Conservation (phyloP, 805 yeast species). For the Myxozyma sirexii region DNA sequence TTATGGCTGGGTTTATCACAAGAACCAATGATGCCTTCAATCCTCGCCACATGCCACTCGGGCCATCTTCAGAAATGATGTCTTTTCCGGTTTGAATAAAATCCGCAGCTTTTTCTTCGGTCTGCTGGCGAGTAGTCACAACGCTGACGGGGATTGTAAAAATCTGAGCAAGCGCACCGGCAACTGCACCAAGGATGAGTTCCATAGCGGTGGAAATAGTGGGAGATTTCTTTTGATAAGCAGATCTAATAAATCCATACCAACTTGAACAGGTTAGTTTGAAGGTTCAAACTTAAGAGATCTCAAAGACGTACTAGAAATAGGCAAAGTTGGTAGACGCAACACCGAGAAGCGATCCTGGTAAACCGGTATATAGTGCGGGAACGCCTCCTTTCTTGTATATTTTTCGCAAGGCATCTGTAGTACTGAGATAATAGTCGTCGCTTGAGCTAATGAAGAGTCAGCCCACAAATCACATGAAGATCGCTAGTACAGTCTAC, state of each 20-base stretch:
- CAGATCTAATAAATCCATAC: conserved; percentile 71
- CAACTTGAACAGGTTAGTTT: no score
- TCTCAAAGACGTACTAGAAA: conserved; percentile 61
- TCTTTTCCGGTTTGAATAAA: conserved; percentile 52
- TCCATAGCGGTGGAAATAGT: conserved; percentile 62
- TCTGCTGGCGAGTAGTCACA: conserved; percentile 62
- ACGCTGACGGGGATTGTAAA: conserved; percentile 82
- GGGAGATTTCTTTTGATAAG: conserved; percentile 51
- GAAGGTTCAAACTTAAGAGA: no score
- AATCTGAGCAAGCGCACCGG: conserved; percentile 79
- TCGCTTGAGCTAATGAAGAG: not conserved
- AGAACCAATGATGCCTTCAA: conserved; percentile 76
- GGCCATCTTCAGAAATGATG: conserved; percentile 64
- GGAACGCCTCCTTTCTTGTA: conserved; percentile 58
- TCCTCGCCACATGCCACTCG: conserved; percentile 79
- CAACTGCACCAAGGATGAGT: conserved; percentile 71
- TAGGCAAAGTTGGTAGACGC: conserved; percentile 81
- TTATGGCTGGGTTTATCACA: conserved; percentile 82
- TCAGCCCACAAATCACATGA: not conserved
- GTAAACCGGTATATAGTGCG: conserved; percentile 74
- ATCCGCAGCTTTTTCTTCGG: conserved; percentile 33
- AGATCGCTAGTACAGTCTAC: not conserved
- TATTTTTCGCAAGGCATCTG: conserved; percentile 65
- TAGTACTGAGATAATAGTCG: conserved; percentile 54
- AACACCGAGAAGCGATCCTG: conserved; percentile 66